A percentile compares a stretch with the other conserved stretches of the same genome.
Conservation (phyloP, 441 rosid species). For the Raphanus hybrid region DNA sequence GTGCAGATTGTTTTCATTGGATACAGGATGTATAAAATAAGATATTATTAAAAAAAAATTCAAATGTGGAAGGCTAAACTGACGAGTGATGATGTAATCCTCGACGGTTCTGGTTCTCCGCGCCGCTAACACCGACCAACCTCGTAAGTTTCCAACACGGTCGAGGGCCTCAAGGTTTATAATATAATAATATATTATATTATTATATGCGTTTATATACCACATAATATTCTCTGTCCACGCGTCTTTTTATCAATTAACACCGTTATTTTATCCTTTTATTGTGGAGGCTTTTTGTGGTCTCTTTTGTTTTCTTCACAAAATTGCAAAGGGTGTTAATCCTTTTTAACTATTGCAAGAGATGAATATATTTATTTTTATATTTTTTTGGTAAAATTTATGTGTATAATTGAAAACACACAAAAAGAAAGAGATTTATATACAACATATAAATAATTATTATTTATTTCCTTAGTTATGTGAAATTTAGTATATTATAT, state of each 20-base stretch:
- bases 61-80: slow-evolving; percentile 13
- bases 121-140: slow-evolving; percentile 42
- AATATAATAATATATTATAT: background rate
- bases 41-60: background rate
- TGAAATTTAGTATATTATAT: slow-evolving; percentile 6
- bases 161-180: slow-evolving; percentile 15
- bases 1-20: slow-evolving; percentile 42
- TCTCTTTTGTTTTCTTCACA: background rate
- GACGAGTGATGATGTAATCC: slow-evolving; percentile 31
- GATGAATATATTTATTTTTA: background rate
- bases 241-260: background rate
- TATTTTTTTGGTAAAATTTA: background rate
- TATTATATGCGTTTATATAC: background rate
- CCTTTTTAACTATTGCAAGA: background rate
- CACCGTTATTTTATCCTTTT: background rate
- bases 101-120: slow-evolving; percentile 39
- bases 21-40: background rate
- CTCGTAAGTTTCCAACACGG: slow-evolving; percentile 39
- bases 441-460: background rate
- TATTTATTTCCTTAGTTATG: background rate
- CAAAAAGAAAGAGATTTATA: background rate
- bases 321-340: background rate
- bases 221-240: slow-evolving; percentile 22
- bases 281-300: background rate
- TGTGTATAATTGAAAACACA: background rate